Evolutionary conservation across 768 basidiomycete species (phyloP).

Genomic region (Boletus rubropictus): DNA sequence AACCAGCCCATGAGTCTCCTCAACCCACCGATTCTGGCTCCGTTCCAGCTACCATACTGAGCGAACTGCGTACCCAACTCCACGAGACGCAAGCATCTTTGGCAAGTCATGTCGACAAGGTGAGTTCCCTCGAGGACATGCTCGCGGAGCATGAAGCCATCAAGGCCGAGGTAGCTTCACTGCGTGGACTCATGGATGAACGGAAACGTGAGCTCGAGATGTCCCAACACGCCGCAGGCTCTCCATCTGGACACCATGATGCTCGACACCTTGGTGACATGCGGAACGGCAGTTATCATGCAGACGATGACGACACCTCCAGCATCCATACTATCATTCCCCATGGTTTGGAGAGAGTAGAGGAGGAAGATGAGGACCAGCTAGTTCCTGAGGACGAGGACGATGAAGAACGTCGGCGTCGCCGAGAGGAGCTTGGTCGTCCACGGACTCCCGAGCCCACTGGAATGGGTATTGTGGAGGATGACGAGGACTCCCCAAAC

Average conservation of each 20-base stretch:
- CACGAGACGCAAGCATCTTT: constrained; percentile 78
- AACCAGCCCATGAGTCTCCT: constrained; percentile 19
- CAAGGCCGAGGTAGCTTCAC: constrained; percentile 65
- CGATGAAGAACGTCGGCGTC: constrained; percentile 42
- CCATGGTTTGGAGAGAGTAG: constrained; percentile 65
- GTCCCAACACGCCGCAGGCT: constrained; percentile 18
- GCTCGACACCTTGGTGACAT: constrained; percentile 17
- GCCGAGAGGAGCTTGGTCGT: constrained; percentile 55
- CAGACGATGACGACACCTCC: constrained; percentile 65
- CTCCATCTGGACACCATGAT: constrained; percentile 22
- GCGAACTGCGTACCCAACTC: constrained; percentile 76
- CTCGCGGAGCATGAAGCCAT: constrained; percentile 81
- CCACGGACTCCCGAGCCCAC: constrained; percentile 81
- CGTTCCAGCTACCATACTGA: constrained; percentile 30
- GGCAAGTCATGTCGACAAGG: constrained; percentile 72
- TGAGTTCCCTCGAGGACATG: constrained; percentile 75
- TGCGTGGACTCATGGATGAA: constrained; percentile 70
- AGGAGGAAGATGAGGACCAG: constrained; percentile 70
- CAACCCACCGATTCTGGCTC: constrained; percentile 27
- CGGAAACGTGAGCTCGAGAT: constrained; percentile 47
- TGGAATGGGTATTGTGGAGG: constrained; percentile 46
- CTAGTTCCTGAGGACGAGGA: constrained; percentile 35
- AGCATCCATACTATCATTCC: constrained; percentile 70
- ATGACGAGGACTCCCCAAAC: constrained; percentile 36
- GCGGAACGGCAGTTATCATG: constrained; percentile 22